Evolutionary conservation across 2,329 filamentous ascomycete genomes (phyloP), one percentile per base, ranked within the genome.

Genomic region (Cercospora nicotianae): DNA sequence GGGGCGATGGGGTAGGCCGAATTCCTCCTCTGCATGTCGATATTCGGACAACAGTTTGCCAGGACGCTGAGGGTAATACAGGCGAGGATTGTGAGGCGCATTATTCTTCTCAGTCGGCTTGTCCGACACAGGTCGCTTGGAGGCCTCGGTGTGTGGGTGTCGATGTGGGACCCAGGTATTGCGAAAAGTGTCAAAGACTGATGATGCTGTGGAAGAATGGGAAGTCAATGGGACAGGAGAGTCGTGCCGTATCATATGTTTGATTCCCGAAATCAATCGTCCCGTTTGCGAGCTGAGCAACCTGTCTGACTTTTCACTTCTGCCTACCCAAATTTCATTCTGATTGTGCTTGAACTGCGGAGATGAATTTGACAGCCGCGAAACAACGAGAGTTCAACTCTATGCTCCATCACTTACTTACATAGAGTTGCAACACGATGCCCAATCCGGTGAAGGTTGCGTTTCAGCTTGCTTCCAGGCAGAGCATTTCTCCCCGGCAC

Each of bases 1-100:
- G 61, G 51, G n/a, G 61, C 61, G 48, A 64, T 64, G 5, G 61
- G 61, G 13, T 64, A 64, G 9, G 61, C 36, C 1, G 61, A 55
- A 28, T 64, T 57, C n/a, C 53, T 10, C 5, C 61, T 31, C 33
- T 64, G 61, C n/a, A 51, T 51, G 20, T 64, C n/a, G 18, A 64
- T 42, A 36, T 64, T 64, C 10, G 61, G 61, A 28, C 61, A 64
- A 28, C 48, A 55, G 31, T 20, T 36, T 7, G 45, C 61, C 16
- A 64, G 28, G 10, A 20, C 33, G 61, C 45, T n/a, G 61, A 64
- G 33, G 5, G 51, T 5, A 20, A 31, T 3, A 26, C 48, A 26
- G 8, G 48, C 26, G 45, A 64, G 9, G 31, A 57, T 64, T 30
- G 45, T 28, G 20, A 64, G 28, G 30, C 61, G 61, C 61, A 64